Evolutionary conservation across 352 stramenopile species (phyloP), one percentile per base, ranked within the genome.

Genomic region (Globisporangium nodosum): DNA sequence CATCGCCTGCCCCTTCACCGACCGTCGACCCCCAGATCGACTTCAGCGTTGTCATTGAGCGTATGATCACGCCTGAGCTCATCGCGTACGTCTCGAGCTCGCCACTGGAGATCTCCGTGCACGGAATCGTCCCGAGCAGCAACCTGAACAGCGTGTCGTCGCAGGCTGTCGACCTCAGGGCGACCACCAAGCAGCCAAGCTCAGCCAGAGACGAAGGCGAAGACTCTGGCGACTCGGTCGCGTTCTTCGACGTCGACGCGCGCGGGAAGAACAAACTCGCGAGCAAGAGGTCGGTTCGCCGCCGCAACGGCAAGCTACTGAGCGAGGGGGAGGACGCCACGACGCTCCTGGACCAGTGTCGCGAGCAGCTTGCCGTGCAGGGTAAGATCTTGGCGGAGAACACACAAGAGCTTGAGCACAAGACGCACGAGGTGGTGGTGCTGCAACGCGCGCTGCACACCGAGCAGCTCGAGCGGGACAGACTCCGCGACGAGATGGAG

Each of bases 101-200:
- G 21, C 80, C 82, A n/a, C 49, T 92, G 15, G 76, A 87, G 52
- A 60, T 92, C 20, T 57, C 61, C 7, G 68, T 90, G 6, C 90
- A 72, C 46, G 79, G 82, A 3, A 92, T 89, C 53, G 82, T 90
- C 5, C 82, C 82, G 4, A 92, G 79, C 52, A 92, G 70, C 52
- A 88, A 88, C 46, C 48, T 90, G 16, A 90, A 85, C 65, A 85
- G 85, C 55, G 67, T 90, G n/a, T 74, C 75, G 5, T 86, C 79
- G 12, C 75, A 64, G 18, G 72, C 65, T 9, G 60, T 88, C 0
- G 66, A 81, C 37, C 43, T 70, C 71, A 67, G 49, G 0, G 42
- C 18, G 16, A 24, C 5, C 66, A 68, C 5, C 66, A 68, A 40
- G 64, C 31, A 56, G 3, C 15, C 13, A 9, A 43, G 61, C 9